phyloP scores from a whole-genome alignment of 2,329 filamentous ascomycete species.

The Colletotrichum eleusines region DNA sequence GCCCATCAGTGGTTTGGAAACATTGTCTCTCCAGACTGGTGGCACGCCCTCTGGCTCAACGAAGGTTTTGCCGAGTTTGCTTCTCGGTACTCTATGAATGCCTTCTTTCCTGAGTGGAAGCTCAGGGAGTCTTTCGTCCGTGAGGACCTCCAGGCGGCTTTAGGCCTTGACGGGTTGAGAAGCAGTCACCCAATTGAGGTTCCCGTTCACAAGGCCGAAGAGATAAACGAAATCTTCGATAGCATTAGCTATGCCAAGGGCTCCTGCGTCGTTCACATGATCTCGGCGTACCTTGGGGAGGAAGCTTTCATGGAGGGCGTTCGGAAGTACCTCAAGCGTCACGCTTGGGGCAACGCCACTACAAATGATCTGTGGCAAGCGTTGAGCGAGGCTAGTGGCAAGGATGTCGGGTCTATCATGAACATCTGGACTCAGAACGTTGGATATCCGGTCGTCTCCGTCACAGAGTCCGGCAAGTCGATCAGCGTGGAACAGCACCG shows the following conservation, averaged over 20 bases:
- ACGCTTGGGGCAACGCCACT: constrained; percentile 95
- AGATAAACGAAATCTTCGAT: constrained; percentile 98
- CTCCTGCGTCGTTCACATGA: constrained; percentile 95
- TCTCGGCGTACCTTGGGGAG: constrained; percentile 94
- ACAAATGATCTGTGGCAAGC: constrained; percentile 93
- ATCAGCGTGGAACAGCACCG: constrained; percentile 95
- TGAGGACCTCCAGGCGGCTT: constrained; percentile 88
- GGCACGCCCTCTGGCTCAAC: constrained; percentile 97
- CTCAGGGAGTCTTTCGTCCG: constrained; percentile 97
- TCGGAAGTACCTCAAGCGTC: constrained; percentile 90
- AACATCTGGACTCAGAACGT: constrained; percentile 98
- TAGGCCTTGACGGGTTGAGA: constrained; percentile 88
- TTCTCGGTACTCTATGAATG: constrained; percentile 81
- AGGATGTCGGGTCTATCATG: constrained; percentile 91
- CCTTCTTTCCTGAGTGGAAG: constrained; percentile 98
- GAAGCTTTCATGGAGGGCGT: constrained; percentile 94
- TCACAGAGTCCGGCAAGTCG: constrained; percentile 76
- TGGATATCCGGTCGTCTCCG: constrained; percentile 90
- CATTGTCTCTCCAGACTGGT: constrained; percentile 98
- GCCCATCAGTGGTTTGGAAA: constrained; percentile 99
- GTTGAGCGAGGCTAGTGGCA: constrained; percentile 88
- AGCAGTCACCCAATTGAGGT: constrained; percentile 98
- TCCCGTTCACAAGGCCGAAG: constrained; percentile 92
- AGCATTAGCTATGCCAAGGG: constrained; percentile 98
- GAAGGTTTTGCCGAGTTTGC: constrained; percentile 79